phyloP scores from a whole-genome alignment of 345 rosid genomes.

The Gossypium thurberi region DNA sequence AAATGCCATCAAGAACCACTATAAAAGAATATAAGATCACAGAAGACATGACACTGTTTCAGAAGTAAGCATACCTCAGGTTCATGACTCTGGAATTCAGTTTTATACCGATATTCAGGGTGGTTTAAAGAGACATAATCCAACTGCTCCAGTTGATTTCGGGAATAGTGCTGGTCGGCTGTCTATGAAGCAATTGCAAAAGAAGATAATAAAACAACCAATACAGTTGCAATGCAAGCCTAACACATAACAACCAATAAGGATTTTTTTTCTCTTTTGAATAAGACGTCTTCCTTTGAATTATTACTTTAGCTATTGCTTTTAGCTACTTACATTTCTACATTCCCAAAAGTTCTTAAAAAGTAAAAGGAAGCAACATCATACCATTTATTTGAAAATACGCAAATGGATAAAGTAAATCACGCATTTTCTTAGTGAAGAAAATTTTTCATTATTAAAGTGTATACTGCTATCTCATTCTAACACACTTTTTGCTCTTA shows the following conservation, averaged over 20 bases:
- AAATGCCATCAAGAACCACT: constrained; percentile 6
- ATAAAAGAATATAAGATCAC: background rate
- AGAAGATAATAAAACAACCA: constrained; percentile 16
- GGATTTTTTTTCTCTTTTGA: background rate
- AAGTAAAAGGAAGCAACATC: background rate
- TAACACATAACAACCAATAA: background rate
- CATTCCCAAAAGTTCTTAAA: background rate
- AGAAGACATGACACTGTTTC: background rate
- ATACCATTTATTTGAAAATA: background rate
- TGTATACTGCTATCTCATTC: background rate
- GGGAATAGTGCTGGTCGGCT: constrained; percentile 19
- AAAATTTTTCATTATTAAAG: background rate
- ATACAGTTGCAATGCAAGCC: constrained; percentile 7
- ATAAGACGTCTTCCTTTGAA: background rate
- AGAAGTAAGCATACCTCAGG: constrained; percentile 43
- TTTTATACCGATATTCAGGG: constrained; percentile 48
- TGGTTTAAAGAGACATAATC: constrained; percentile 27
- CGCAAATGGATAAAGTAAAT: background rate
- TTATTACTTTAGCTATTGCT: background rate
- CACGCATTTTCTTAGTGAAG: background rate
- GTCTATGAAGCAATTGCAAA: constrained; percentile 22
- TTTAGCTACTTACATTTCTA: background rate
- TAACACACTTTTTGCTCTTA: background rate
- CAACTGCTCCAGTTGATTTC: constrained; percentile 41
- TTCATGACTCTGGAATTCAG: constrained; percentile 70